phyloP scores from a whole-genome alignment of 1,139 yeast species.

The Lodderomyces elongisporus region DNA sequence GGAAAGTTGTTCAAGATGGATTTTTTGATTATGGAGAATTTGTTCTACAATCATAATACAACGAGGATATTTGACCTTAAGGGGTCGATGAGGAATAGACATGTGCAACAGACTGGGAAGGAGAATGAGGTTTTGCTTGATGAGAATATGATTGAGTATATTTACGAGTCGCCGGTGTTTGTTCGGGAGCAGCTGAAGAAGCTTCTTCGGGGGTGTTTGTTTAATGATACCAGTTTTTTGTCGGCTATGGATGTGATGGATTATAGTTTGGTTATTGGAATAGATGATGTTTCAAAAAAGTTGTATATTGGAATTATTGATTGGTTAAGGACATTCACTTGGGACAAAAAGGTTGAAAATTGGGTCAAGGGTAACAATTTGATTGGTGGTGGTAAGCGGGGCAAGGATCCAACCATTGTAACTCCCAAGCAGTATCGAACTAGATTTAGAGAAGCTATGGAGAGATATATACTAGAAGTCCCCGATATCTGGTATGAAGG shows the following conservation, averaged over 20 bases:
- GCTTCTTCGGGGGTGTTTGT: slow-evolving; percentile 76
- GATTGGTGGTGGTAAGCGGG: slow-evolving; percentile 63
- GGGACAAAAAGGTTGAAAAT: slow-evolving; percentile 97
- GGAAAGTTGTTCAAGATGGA: slow-evolving; percentile 83
- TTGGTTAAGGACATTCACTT: slow-evolving; percentile 91
- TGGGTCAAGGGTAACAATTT: slow-evolving; percentile 95
- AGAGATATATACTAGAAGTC: slow-evolving; percentile 85
- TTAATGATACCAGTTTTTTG: slow-evolving; percentile 90
- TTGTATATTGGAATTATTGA: slow-evolving; percentile 93
- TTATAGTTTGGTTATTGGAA: slow-evolving; percentile 90
- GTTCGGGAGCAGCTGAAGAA: slow-evolving; percentile 91
- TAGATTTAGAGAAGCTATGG: slow-evolving; percentile 97
- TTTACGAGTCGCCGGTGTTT: slow-evolving; percentile 91
- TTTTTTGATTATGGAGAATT: slow-evolving; percentile 90
- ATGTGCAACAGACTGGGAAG: slow-evolving; percentile 92
- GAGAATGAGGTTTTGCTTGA: slow-evolving; percentile 92
- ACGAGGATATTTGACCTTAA: slow-evolving; percentile 89
- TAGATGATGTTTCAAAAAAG: slow-evolving; percentile 56
- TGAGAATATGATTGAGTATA: slow-evolving; percentile 97
- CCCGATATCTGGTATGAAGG: slow-evolving; percentile 80
- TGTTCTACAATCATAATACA: slow-evolving; percentile 80
- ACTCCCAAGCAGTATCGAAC: slow-evolving; percentile 94
- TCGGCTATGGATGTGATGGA: slow-evolving; percentile 99
- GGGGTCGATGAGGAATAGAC: slow-evolving; percentile 97
- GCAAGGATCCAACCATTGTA: slow-evolving; percentile 93